phyloP scores from a whole-genome alignment of 2,329 filamentous ascomycete species.

The Sphaerulina vaccinii region DNA sequence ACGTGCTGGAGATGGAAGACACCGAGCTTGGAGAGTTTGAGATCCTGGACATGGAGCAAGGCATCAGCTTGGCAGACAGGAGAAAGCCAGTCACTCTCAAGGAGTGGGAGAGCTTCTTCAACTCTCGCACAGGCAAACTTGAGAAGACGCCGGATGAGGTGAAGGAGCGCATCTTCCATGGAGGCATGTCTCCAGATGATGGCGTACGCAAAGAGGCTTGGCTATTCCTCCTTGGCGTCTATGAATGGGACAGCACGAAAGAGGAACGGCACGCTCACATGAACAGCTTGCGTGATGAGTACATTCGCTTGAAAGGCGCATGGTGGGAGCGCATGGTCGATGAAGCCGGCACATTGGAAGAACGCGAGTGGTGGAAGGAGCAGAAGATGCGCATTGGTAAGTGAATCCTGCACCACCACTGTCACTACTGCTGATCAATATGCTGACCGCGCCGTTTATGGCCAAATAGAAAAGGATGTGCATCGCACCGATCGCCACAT shows the following conservation, averaged over 20 bases:
- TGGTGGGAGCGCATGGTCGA: conserved; percentile 97
- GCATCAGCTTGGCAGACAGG: conserved; percentile 71
- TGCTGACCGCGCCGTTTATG: conserved; percentile 50
- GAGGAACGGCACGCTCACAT: conserved; percentile 82
- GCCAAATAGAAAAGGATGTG: conserved; percentile 85
- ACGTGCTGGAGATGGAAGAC: conserved; percentile 90
- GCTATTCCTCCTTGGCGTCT: conserved; percentile 88
- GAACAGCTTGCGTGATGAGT: conserved; percentile 86
- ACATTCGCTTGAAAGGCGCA: conserved; percentile 85
- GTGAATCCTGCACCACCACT: conserved; percentile 33
- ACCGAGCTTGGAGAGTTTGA: conserved; percentile 96
- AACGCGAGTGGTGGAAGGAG: conserved; percentile 95
- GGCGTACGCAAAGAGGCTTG: conserved; percentile 95
- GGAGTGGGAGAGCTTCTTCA: conserved; percentile 93
- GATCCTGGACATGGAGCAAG: conserved; percentile 76
- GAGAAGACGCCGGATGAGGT: conserved; percentile 84
- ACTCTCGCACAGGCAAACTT: conserved; percentile 69
- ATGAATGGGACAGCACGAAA: conserved; percentile 85
- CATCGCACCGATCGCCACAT: conserved; percentile 94
- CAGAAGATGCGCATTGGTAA: conserved; percentile 90
- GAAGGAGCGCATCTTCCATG: conserved; percentile 96
- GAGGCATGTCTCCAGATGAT: conserved; percentile 82
- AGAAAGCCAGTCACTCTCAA: conserved; percentile 73
- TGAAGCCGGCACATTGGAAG: conserved; percentile 72
- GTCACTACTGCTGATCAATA: conserved; percentile 27